These are phyloP conservation scores for Coprinopsis marcescibilis DNA, from an alignment of 768 basidiomycete species.

Conservation along the genomic window DNA sequence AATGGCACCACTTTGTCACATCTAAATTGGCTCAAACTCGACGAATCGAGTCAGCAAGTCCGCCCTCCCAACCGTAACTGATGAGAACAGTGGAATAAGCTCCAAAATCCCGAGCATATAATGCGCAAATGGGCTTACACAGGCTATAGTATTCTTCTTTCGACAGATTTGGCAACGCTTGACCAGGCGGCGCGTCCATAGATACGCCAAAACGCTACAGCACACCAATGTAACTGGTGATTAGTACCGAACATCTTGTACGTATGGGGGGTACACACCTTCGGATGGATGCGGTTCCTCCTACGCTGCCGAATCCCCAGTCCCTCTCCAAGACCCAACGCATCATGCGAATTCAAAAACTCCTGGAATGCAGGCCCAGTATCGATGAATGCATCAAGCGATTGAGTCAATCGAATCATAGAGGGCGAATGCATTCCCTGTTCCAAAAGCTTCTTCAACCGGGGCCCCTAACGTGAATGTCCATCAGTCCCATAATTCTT, in stretches of 20 bases:
- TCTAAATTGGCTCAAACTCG: too few relatives aligned
- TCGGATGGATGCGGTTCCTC: slow-evolving; percentile 27
- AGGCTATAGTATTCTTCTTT: slow-evolving; percentile 34
- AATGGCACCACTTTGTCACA: too few relatives aligned
- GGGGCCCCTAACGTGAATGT: slow-evolving; percentile 16
- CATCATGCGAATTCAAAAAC: slow-evolving; percentile 24
- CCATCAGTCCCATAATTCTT: background rate
- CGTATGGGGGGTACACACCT: slow-evolving; percentile 20
- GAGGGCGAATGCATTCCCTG: slow-evolving; percentile 28
- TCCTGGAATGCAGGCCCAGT: slow-evolving; percentile 30
- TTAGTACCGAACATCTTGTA: background rate
- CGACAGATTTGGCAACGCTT: slow-evolving; percentile 27
- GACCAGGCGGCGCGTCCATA: slow-evolving; percentile 22
- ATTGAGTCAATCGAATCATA: slow-evolving; percentile 29
- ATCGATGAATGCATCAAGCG: slow-evolving; percentile 36
- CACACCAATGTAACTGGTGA: background rate
- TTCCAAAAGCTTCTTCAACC: slow-evolving; percentile 22
- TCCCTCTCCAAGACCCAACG: slow-evolving; percentile 16
- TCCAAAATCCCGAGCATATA: background rate
- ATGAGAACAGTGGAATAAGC: background rate
- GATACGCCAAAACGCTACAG: slow-evolving; percentile 30
- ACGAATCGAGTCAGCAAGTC: slow-evolving; percentile 30
- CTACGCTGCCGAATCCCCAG: slow-evolving; percentile 25
- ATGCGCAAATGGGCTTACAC: slow-evolving; percentile 22
- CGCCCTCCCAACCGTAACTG: slow-evolving; percentile 30